These are phyloP conservation scores for Backusella australiensis DNA, from an alignment of 192 early-diverging fungal genomes.

Conservation along the genomic window DNA sequence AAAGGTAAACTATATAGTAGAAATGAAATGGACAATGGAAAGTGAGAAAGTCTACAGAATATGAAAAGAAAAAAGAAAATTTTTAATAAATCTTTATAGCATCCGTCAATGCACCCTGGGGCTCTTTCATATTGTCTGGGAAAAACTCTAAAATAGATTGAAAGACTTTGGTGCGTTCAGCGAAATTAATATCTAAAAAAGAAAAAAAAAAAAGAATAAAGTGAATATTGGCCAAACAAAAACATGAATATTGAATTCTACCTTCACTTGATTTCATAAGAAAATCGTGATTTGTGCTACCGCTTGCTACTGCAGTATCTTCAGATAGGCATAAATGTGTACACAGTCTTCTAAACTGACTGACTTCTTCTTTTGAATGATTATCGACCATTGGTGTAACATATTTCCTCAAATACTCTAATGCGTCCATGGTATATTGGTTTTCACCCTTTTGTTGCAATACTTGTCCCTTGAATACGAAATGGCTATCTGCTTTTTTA, in stretches of 20 bases:
- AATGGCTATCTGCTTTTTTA: not conserved
- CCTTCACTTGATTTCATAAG: not conserved
- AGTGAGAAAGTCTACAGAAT: not conserved
- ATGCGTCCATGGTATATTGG: slow-evolving; percentile 45
- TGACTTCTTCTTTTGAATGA: slow-evolving; percentile 41
- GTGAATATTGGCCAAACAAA: not conserved
- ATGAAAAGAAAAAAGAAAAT: not conserved
- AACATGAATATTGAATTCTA: not conserved
- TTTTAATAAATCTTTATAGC: slow-evolving; percentile 43
- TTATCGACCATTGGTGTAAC: slow-evolving; percentile 74
- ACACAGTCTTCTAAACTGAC: slow-evolving; percentile 38
- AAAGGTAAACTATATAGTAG: not conserved
- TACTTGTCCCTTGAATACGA: not conserved
- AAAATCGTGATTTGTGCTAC: not conserved
- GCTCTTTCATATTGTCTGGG: slow-evolving; percentile 75
- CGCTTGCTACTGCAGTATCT: not conserved
- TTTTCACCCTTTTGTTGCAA: slow-evolving; percentile 7
- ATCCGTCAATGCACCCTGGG: slow-evolving; percentile 71
- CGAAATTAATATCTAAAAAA: slow-evolving; percentile 22
- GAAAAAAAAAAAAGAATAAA: not conserved
- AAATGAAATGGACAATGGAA: not conserved
- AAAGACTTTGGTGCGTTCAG: slow-evolving; percentile 61
- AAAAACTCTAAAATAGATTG: slow-evolving; percentile 71
- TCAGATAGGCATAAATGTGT: slow-evolving; percentile 16
- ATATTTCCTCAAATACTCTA: slow-evolving; percentile 77